Evolutionary conservation across 352 stramenopile genomes (phyloP).

Genomic region (Phytophthora crassamura): DNA sequence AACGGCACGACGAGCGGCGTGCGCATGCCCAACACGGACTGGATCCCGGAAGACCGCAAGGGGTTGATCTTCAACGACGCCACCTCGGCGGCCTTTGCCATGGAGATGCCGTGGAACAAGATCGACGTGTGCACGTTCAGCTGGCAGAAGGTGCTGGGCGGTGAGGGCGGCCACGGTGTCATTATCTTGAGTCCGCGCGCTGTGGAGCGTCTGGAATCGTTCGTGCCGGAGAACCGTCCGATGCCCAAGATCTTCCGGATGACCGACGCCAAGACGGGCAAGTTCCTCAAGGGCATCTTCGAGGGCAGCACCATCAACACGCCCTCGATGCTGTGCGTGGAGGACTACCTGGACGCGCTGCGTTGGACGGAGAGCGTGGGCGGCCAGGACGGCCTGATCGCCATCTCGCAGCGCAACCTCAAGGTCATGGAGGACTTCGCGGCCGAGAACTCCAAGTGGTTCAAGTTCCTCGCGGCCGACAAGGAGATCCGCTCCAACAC

Average conservation of each 20-base stretch:
- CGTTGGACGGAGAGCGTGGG: slow-evolving; percentile 96
- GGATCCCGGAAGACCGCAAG: slow-evolving; percentile 95
- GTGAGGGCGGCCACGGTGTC: slow-evolving; percentile 98
- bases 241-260: slow-evolving; percentile 99
- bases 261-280: slow-evolving; percentile 96
- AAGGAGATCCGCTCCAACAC: slow-evolving; percentile 95
- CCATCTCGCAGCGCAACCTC: slow-evolving; percentile 95
- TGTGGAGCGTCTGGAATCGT: slow-evolving; percentile 97
- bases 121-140: slow-evolving; percentile 99
- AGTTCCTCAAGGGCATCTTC: slow-evolving; percentile 95
- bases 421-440: slow-evolving; percentile 97
- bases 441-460: slow-evolving; percentile 94
- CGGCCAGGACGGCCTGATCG: slow-evolving; percentile 94
- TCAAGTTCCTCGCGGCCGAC: slow-evolving; percentile 97
- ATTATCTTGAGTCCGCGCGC: slow-evolving; percentile 97
- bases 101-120: slow-evolving; percentile 99
- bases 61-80: slow-evolving; percentile 98
- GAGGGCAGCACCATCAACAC: slow-evolving; percentile 99
- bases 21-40: slow-evolving; percentile 95
- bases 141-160: slow-evolving; percentile 99
- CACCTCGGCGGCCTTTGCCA: slow-evolving; percentile 98
- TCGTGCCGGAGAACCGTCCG: slow-evolving; percentile 82
- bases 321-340: slow-evolving; percentile 98
- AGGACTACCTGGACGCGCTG: slow-evolving; percentile 99
- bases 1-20: slow-evolving; percentile 99